A percentile compares a stretch with the other conserved stretches of the same genome.
phyloP scores from a whole-genome alignment of 257 asterid genomes.

The Gynochthodes officinalis region DNA sequence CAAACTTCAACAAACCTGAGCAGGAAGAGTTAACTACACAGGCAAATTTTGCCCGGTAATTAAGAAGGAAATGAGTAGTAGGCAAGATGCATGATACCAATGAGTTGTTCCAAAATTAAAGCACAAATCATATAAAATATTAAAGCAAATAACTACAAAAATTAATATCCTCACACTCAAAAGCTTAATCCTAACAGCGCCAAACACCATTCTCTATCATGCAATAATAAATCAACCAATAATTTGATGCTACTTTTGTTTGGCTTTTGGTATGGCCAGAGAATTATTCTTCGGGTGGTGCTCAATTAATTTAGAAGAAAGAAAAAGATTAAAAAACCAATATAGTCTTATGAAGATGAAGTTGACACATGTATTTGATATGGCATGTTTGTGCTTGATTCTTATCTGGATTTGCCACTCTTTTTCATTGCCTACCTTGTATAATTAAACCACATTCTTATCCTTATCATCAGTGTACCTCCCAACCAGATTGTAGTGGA shows the following conservation, averaged over 20 bases:
- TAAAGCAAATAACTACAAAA: too few species aligned
- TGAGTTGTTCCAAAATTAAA: too few species aligned
- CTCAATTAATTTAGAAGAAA: background rate
- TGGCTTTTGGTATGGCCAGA: background rate
- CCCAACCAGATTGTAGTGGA: background rate
- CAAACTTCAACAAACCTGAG: too few species aligned
- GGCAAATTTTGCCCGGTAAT: too few species aligned
- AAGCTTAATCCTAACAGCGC: too few species aligned
- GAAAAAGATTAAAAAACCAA: background rate
- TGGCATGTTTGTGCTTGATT: background rate
- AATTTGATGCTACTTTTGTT: background rate
- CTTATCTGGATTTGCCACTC: constrained; percentile 21
- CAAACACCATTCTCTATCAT: background rate
- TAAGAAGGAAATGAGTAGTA: too few species aligned
- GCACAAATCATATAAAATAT: too few species aligned
- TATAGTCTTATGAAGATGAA: constrained; percentile 16
- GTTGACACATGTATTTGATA: constrained; percentile 17
- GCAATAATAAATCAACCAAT: background rate
- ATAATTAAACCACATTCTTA: constrained; percentile 4
- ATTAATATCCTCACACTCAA: too few species aligned
- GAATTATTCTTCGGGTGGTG: background rate
- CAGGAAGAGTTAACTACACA: too few species aligned
- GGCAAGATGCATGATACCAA: too few species aligned
- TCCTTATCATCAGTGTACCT: constrained; percentile 16
- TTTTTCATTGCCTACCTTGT: constrained; percentile 17